Evolutionary conservation across 352 stramenopile genomes (phyloP), one percentile per base, ranked within the genome.

Genomic region (Pythium rishiriense): DNA sequence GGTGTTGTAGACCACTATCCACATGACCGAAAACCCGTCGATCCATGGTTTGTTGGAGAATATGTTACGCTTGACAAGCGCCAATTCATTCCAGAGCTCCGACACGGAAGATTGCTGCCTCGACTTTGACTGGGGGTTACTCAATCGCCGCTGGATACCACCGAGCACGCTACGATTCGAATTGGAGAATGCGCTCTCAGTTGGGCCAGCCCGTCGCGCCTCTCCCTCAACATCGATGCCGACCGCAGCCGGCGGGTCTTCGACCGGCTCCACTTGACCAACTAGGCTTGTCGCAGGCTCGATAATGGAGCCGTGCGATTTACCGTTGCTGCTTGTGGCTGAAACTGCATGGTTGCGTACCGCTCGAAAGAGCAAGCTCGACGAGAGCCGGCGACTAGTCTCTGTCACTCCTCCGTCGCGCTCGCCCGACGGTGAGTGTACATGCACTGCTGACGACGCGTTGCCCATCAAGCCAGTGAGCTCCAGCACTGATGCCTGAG

Each of bases 1-100:
- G 1, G 66, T 74, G 45, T 80, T 80, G 41, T 24, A 56, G 8
- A 72, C n/a, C 10, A 80, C 67, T 49, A 80, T 71, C 37, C 53
- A 57, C 58, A 80, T 78, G 28, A 78, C 73, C 6, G 37, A 26
- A 2, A 73, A 4, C 1, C 62, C 69, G 26, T 80, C 73, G 22
- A 63, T 47, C 73, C 73, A 77, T 15, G 63, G 69, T 29, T 70
- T 68, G 37, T 55, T 39, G 24, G 58, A 69, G 5, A 75, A 58
- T 12, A 78, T 49, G 29, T 78, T 78, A 29, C 60, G 66, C n/a
- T 68, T 70, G 3, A 75, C 60, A 8, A 76, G 70, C 14, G 60
- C 43, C n/a, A 75, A 29, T 22, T 72, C 62, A 22, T 75, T 72
- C 46, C 65, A 62, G 12, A 77, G 45, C 39, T 77, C 66, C 6